Evolutionary conservation across 73 alveolate genomes (phyloP).

Genomic region (Stentor roeselii): DNA sequence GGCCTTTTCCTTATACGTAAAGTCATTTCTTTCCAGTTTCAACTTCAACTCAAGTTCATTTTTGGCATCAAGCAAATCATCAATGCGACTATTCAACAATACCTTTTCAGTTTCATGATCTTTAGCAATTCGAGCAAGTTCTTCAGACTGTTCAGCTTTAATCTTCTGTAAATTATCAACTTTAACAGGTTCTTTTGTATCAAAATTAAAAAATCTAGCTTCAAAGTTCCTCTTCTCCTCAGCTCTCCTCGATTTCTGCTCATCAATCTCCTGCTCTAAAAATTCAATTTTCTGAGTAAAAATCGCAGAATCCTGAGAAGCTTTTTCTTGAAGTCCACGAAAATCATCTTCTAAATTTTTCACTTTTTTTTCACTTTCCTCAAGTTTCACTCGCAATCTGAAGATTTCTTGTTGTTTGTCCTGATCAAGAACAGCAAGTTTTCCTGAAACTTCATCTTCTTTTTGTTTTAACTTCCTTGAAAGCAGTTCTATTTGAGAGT

Average conservation of each 20-base stretch:
- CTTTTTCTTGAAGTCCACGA: neutral
- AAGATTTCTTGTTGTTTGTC: neutral
- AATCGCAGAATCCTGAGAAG: neutral
- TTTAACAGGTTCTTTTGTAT: neutral
- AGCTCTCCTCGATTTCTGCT: neutral
- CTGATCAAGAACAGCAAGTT: neutral
- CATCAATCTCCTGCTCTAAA: constrained; percentile 16
- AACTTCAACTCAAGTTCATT: neutral
- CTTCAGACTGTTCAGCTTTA: constrained; percentile 26
- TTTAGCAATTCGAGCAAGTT: neutral
- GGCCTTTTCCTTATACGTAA: neutral
- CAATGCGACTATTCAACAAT: neutral
- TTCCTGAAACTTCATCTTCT: constrained; percentile 5
- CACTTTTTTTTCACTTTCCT: constrained; percentile 17
- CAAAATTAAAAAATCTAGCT: neutral
- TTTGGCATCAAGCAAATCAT: constrained; percentile 11
- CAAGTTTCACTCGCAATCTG: neutral
- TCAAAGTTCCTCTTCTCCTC: constrained; percentile 12
- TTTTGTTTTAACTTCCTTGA: neutral
- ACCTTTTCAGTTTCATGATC: neutral
- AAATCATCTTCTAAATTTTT: neutral
- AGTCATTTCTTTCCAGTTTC: constrained; percentile 21
- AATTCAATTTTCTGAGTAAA: neutral
- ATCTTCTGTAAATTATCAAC: constrained; percentile 18
- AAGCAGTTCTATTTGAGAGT: neutral